A percentile compares a stretch with the other conserved stretches of the same genome.
phyloP scores from a whole-genome alignment of 306 rosid species.

The Dryas octopetala region DNA sequence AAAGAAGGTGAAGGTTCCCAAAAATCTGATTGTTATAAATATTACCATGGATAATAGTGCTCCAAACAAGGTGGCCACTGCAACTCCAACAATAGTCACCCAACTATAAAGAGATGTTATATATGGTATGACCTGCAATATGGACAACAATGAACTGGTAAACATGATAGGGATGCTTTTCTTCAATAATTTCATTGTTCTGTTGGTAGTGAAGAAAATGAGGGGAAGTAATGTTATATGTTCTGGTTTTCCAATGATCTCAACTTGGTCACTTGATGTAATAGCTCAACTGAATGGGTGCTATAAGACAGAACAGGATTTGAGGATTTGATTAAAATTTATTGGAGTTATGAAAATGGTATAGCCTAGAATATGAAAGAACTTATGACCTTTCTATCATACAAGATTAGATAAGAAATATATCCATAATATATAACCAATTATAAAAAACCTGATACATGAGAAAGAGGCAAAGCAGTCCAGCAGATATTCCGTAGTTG shows the following conservation, averaged over 20 bases:
- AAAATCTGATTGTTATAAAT: not conserved
- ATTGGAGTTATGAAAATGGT: not conserved
- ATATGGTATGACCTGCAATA: slow-evolving; percentile 21
- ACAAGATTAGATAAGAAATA: not conserved
- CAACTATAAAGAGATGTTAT: not conserved
- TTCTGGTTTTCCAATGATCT: not conserved
- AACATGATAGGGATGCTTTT: not conserved
- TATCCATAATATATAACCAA: not conserved
- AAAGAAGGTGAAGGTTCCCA: not conserved
- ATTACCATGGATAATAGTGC: slow-evolving; percentile 26
- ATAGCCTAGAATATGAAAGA: not conserved
- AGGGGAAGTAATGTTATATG: not conserved
- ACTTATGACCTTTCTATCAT: not conserved
- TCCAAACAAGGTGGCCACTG: slow-evolving; percentile 15
- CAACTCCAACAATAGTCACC: slow-evolving; percentile 24
- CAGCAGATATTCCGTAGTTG: slow-evolving; percentile 29
- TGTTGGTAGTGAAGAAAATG: not conserved
- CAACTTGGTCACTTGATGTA: not conserved
- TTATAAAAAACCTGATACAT: slow-evolving; percentile 13
- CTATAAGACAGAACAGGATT: too few relatives aligned
- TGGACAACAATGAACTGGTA: not conserved
- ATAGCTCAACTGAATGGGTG: not conserved
- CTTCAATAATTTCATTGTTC: not conserved
- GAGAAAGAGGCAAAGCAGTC: slow-evolving; percentile 33
- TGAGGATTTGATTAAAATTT: too few relatives aligned